A percentile compares a stretch with the other conserved stretches of the same genome.
Evolutionary conservation across 2,329 filamentous ascomycete species (phyloP).

Genomic region (Lasiodiplodia theobromae): DNA sequence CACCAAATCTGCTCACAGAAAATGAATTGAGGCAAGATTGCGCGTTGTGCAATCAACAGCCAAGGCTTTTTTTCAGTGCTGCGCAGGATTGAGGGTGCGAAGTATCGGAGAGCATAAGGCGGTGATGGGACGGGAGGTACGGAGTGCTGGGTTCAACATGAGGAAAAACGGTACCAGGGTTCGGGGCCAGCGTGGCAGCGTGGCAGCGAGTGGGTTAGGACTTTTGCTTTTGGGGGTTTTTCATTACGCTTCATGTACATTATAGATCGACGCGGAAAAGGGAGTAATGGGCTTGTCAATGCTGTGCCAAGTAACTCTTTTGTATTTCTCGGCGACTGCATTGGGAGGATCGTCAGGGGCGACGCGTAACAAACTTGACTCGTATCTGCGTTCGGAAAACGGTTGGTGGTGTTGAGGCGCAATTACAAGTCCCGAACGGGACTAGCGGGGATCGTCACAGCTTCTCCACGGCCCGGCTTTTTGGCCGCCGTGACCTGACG

Average conservation of each 20-base stretch:
- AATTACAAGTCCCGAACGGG: background rate
- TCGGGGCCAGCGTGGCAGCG: slow-evolving; percentile 1
- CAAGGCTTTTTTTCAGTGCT: background rate
- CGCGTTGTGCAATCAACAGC: background rate
- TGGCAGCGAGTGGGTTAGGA: slow-evolving; percentile 1
- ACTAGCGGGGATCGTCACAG: background rate
- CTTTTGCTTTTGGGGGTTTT: background rate
- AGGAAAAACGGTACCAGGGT: slow-evolving; percentile 13
- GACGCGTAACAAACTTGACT: background rate
- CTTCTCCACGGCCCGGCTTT: background rate
- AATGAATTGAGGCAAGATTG: slow-evolving; percentile 9
- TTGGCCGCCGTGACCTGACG: slow-evolving; percentile 17
- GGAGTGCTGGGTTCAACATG: slow-evolving; percentile 12
- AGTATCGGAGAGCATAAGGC: background rate
- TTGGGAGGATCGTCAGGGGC: slow-evolving; percentile 17
- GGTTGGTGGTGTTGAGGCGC: slow-evolving; percentile 18
- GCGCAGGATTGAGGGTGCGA: background rate
- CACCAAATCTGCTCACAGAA: background rate
- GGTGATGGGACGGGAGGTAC: background rate
- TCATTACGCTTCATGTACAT: slow-evolving; percentile 13
- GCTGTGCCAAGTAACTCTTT: background rate
- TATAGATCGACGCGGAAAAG: slow-evolving; percentile 20
- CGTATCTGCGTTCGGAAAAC: slow-evolving; percentile 3
- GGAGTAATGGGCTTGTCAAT: slow-evolving; percentile 25
- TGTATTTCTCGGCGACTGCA: background rate